phyloP scores from a whole-genome alignment of 805 yeast species.

The Candida lessepsii region DNA sequence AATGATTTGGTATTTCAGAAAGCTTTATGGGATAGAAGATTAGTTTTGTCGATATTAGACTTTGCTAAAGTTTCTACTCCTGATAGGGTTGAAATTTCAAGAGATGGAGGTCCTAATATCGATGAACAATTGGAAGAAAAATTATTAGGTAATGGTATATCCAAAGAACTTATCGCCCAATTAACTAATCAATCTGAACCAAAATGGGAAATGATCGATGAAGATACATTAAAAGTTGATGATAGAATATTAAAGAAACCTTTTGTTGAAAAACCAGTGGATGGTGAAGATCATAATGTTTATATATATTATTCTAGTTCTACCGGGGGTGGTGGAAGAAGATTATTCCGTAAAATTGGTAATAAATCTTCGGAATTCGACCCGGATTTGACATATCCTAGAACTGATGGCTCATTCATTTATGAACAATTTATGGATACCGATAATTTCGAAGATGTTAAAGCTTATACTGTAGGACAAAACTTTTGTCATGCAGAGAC shows the following conservation, averaged over 20 bases:
- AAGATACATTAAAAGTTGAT: conserved; percentile 70
- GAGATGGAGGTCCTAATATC: conserved; percentile 95
- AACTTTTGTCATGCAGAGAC: conserved; percentile 96
- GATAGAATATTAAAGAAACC: conserved; percentile 80
- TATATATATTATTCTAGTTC: conserved; percentile 84
- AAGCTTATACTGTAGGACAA: conserved; percentile 95
- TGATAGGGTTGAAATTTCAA: conserved; percentile 76
- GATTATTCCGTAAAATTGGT: conserved; percentile 92
- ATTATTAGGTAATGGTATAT: conserved; percentile 46
- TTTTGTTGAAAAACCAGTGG: conserved; percentile 97
- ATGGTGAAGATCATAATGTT: conserved; percentile 97
- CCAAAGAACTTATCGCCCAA: conserved; percentile 47
- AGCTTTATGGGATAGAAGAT: conserved; percentile 94
- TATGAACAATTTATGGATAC: conserved; percentile 97
- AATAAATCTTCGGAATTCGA: conserved; percentile 96
- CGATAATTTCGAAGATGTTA: conserved; percentile 96
- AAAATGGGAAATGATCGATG: conserved; percentile 80
- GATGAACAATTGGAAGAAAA: conserved; percentile 49
- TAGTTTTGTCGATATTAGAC: conserved; percentile 76
- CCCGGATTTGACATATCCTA: conserved; percentile 66
- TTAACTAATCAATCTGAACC: conserved; percentile 75
- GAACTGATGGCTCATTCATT: conserved; percentile 87
- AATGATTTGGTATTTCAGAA: conserved; percentile 91
- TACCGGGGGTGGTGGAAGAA: conserved; percentile 97
- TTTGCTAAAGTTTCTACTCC: conserved; percentile 90